These are phyloP conservation scores for Ambrosia hybrid DNA, from an alignment of 140 eudicot genomes.

Conservation along the genomic window DNA sequence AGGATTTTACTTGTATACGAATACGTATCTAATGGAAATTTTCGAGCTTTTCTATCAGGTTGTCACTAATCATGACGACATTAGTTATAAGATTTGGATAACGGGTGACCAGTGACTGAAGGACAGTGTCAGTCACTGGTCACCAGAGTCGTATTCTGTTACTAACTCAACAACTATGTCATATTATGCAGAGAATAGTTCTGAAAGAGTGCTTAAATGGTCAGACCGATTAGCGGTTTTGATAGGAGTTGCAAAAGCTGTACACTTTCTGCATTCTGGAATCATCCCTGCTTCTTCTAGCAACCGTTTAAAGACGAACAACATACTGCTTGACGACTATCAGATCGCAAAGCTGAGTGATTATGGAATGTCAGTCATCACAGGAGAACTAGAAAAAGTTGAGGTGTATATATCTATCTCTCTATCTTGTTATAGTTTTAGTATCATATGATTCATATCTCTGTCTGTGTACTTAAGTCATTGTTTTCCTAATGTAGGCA, in stretches of 20 bases:
- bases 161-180: background rate
- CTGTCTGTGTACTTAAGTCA: conserved; percentile 15
- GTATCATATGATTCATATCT: background rate
- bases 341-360: conserved; percentile 86
- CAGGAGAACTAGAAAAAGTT: conserved; percentile 63
- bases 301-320: conserved; percentile 71
- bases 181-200: conserved; percentile 47
- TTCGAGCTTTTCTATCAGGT: conserved; percentile 83
- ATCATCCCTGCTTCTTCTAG: conserved; percentile 73
- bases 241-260: conserved; percentile 88
- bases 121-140: background rate
- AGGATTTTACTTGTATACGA: conserved; percentile 82
- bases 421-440: conserved; percentile 18
- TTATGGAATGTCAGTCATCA: conserved; percentile 81
- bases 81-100: background rate
- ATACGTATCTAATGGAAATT: conserved; percentile 70
- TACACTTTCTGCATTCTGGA: conserved; percentile 86
- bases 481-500: conserved; percentile 45
- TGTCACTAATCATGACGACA: background rate
- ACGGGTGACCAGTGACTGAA: background rate
- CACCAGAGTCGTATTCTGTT: background rate
- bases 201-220: conserved; percentile 75
- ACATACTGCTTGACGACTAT: conserved; percentile 81
- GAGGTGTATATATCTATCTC: conserved; percentile 33
- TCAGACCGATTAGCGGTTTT: conserved; percentile 79